Percentiles rank a stretch among this genome's conserved stretches.
These are phyloP conservation scores for Bidens hawaiensis DNA, from an alignment of 140 eudicot genomes.

Conservation along the genomic window DNA sequence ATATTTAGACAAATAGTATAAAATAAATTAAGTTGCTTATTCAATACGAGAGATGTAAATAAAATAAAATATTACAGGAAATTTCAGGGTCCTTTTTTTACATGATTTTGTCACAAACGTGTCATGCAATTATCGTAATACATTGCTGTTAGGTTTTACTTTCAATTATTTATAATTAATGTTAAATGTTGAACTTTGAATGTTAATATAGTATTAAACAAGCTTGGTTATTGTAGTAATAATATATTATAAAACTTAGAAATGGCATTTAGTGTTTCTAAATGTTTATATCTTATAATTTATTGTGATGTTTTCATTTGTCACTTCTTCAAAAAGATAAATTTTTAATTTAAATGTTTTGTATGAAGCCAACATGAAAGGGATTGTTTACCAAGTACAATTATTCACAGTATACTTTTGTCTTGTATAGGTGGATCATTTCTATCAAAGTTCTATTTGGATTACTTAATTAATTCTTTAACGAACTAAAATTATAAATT, in stretches of 20 bases:
- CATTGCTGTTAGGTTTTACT: conserved; percentile 13
- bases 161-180: background rate
- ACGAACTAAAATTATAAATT: background rate
- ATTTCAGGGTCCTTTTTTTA: background rate
- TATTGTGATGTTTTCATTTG: background rate
- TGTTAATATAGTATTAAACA: background rate
- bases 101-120: conserved; percentile 19
- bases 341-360: background rate
- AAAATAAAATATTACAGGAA: background rate
- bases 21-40: background rate
- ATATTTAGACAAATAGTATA: background rate
- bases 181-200: background rate
- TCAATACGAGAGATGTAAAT: background rate
- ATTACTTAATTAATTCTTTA: background rate
- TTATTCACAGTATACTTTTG: conserved; percentile 1
- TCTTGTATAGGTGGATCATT: background rate
- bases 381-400: conserved; percentile 4
- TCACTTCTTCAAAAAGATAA: background rate
- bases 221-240: background rate
- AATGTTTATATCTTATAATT: background rate
- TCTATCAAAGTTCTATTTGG: background rate
- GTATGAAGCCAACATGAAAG: conserved; percentile 2
- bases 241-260: background rate
- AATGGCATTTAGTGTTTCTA: background rate
- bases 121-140: conserved; percentile 13